Percentiles rank a stretch among this genome's conserved stretches.
Conservation (phyloP, 192 early-diverging fungal species). For the Entomortierella chlamydospora region DNA sequence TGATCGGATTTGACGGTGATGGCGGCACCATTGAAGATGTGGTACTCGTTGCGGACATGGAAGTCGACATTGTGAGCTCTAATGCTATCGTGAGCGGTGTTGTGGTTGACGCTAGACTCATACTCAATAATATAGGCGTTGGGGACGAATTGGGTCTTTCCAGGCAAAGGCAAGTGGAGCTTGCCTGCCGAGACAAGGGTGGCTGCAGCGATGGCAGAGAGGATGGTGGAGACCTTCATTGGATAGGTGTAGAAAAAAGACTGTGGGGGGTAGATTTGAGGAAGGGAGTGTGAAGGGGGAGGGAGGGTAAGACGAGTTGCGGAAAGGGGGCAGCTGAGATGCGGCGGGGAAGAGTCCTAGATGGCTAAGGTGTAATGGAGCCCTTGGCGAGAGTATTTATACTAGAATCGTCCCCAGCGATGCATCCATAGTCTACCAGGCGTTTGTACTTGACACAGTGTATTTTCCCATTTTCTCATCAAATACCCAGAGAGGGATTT, state of each 20-base stretch:
- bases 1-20: conserved; percentile 45
- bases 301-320: background rate
- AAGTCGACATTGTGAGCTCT: conserved; percentile 33
- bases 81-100: conserved; percentile 15
- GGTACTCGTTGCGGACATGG: conserved; percentile 57
- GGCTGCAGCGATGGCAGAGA: conserved; percentile 44
- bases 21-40: conserved; percentile 61
- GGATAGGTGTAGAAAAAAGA: conserved; percentile 2
- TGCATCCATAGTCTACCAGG: too few species aligned
- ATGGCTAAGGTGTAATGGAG: conserved; percentile 36
- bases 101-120: conserved; percentile 9
- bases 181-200: conserved; percentile 50
- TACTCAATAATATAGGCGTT: conserved; percentile 38
- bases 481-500: too few species aligned
- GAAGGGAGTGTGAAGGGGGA: background rate
- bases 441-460: too few species aligned
- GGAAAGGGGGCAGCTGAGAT: background rate
- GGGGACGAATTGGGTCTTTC: conserved; percentile 7
- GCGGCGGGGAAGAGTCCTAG: conserved; percentile 19
- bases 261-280: conserved; percentile 11
- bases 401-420: too few species aligned
- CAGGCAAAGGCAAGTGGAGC: conserved; percentile 15
- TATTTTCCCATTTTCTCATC: too few species aligned
- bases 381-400: too few species aligned
- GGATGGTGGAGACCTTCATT: conserved; percentile 44